phyloP scores from a whole-genome alignment of 768 basidiomycete species.

The Leccinum olivaceopallidum region DNA sequence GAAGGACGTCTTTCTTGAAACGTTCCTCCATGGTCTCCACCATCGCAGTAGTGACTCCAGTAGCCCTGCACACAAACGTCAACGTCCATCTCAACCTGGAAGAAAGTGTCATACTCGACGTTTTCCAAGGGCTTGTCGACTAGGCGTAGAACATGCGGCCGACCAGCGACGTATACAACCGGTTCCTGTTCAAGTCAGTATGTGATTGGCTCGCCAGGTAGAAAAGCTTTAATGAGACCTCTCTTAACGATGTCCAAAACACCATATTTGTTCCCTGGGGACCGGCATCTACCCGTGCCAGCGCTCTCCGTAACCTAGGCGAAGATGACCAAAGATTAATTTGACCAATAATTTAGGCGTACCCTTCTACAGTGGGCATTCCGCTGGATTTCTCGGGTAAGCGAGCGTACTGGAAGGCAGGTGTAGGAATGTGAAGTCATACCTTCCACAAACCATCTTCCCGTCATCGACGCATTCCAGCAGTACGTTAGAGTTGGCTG shows the following conservation, averaged over 20 bases:
- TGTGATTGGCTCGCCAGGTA: background rate
- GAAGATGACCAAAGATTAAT: slow-evolving; percentile 2
- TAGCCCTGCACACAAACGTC: slow-evolving; percentile 56
- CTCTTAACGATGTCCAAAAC: slow-evolving; percentile 94
- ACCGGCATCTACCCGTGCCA: slow-evolving; percentile 78
- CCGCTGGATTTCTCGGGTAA: slow-evolving; percentile 50
- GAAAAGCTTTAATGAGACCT: slow-evolving; percentile 47
- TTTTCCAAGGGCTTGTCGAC: slow-evolving; percentile 90
- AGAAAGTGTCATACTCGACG: slow-evolving; percentile 66
- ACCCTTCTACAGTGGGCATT: slow-evolving; percentile 92
- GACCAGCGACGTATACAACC: slow-evolving; percentile 84
- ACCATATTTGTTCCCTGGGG: slow-evolving; percentile 74
- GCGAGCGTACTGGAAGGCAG: slow-evolving; percentile 23
- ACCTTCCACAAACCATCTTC: slow-evolving; percentile 82
- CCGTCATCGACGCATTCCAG: slow-evolving; percentile 40
- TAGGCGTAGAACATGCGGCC: slow-evolving; percentile 88
- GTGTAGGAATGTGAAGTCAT: slow-evolving; percentile 11
- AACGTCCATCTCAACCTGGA: background rate
- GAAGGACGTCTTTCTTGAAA: slow-evolving; percentile 85
- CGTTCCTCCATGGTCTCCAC: slow-evolving; percentile 91
- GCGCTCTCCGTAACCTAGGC: slow-evolving; percentile 69
- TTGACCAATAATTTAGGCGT: background rate
- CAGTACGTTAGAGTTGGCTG: slow-evolving; percentile 34
- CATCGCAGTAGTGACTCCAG: slow-evolving; percentile 85
- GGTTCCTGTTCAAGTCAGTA: slow-evolving; percentile 62